Base-by-base conservation (phyloP, 768 basidiomycete genomes). In the Pleurotus pulmonarius region DNA sequence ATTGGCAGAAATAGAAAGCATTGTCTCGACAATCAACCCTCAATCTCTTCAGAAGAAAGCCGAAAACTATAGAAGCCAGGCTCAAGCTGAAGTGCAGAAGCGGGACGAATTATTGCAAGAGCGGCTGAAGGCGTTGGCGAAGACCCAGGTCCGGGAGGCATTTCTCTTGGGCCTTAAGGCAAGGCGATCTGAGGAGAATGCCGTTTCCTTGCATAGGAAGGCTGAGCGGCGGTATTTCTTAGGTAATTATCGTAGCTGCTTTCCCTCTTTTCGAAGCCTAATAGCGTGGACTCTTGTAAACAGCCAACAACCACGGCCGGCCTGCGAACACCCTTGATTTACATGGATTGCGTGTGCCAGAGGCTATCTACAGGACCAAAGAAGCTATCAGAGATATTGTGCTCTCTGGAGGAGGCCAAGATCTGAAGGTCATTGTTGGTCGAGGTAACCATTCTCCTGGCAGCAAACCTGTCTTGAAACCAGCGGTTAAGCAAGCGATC, bases 361-460 rank as follows among this genome's bases (percentile, higher is more conserved):
- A 83, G 63, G 81, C 81, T 3, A 67, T 82, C 39, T 68, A 70
- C 37, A 67, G 64, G 18, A 77, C 76, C 5, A 78, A 81, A 61
- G 62, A 69, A 24, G 74, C 77, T 0, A 68, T 83, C 43, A 67
- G 74, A 6, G 67, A 75, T 4, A 72, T 75, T 3, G 62, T 75
- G 46, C 60, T 60, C 16, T 13, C 20, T 39, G 67, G 68, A 47
- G 74, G 71, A 8, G 60, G 70, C 4, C 60, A 64, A 1, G 63
- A 64, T 4, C 63, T 83, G 37, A 67, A 66, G 7, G 74, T 83
- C 3, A 80, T 83, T 59, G 78, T 80, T 1, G 91, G 91, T 16
- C 94, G 92, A 67, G 95, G 95, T 2, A 68, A 88, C 34, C 95
- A 98, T 70, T 93, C 90, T 2, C 69, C 76, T 4, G 74, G 79